Evolutionary conservation across 495 filamentous ascomycete species (phyloP), one percentile per base, ranked within the genome.

Genomic region (Aspergillus panamensis): DNA sequence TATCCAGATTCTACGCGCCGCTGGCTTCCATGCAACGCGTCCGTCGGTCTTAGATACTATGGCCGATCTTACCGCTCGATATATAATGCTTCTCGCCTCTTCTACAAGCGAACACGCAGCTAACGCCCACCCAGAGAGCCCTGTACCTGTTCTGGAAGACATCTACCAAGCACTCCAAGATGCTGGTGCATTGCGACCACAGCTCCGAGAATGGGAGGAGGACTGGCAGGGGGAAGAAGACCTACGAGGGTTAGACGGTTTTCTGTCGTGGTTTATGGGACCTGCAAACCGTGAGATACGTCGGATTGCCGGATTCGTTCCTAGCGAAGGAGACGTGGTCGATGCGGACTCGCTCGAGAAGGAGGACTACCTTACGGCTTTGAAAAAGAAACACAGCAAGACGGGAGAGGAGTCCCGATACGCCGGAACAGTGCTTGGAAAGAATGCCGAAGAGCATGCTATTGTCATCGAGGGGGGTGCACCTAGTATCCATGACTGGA

Each of bases 381-480:
- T 96, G 55, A 94, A 92, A 70, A 88, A 89, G 66, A 93, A 91
- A 57, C 87, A 93, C 68, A 89, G 83, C 70, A 92, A 92, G 65
- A 89, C 84, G 4, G 85, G 85, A 32, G 90, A 94, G 60, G 89
- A 93, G 59, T 84, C 87, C 9, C 82, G 91, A 59, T 96, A 86
- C 69, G 80, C 84, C 32, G 90, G 90, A 3, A 95, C 92, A 5
- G 78, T 91, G 0, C 71, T 97, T 10, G 92, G 92, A 3, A 85
- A 84, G 60, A 70, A 72, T 45, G 81, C 78, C 25, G 88, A 92
- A 55, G 84, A 87, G 37, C 82, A 83, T 62, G 79, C 82, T 3
- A 66, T 92, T 20, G 71, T 78, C 44, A 83, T 93, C 33, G 90
- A 94, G 62, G 90, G 91, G 30, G 87, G 88, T 30, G 80, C 77